Conservation (phyloP, 306 rosid genomes). For the Heteromeles arbutifolia region DNA sequence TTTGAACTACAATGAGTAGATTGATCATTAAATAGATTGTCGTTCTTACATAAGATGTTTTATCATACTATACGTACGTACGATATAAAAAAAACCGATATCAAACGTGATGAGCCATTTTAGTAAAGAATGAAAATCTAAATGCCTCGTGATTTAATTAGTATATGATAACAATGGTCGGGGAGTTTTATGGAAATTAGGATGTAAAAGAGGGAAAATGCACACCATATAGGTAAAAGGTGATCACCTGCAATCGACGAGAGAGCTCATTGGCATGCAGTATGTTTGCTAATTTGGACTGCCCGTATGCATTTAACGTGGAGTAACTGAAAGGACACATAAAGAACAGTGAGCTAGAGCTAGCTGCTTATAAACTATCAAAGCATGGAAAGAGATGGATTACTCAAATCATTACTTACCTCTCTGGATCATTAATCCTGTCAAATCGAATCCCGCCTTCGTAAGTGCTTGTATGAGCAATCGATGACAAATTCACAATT, state of each 20-base stretch:
- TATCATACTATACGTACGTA: too few relatives aligned
- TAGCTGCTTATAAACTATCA: background rate
- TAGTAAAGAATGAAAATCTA: too few relatives aligned
- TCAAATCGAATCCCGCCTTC: constrained; percentile 58
- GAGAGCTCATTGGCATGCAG: constrained; percentile 72
- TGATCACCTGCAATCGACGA: constrained; percentile 61
- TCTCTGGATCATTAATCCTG: constrained; percentile 46
- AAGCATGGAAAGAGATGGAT: background rate
- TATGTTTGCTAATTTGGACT: constrained; percentile 81
- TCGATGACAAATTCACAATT: constrained; percentile 76
- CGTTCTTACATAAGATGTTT: background rate
- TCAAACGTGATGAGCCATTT: background rate
- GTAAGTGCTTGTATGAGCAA: constrained; percentile 68
- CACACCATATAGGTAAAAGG: too few relatives aligned
- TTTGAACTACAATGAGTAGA: too few relatives aligned
- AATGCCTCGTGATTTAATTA: too few relatives aligned
- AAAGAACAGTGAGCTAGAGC: background rate
- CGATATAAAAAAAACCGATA: too few relatives aligned
- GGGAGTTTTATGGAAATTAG: too few relatives aligned
- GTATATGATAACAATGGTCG: too few relatives aligned
- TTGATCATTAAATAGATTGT: background rate
- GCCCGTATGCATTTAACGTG: constrained; percentile 86
- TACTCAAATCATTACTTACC: constrained; percentile 28
- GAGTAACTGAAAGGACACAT: constrained; percentile 46
- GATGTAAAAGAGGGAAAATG: too few relatives aligned